Evolutionary conservation across 116 monocot genomes (phyloP), one percentile per base, ranked within the genome.

Genomic region (Dioscorea cayenensis): DNA sequence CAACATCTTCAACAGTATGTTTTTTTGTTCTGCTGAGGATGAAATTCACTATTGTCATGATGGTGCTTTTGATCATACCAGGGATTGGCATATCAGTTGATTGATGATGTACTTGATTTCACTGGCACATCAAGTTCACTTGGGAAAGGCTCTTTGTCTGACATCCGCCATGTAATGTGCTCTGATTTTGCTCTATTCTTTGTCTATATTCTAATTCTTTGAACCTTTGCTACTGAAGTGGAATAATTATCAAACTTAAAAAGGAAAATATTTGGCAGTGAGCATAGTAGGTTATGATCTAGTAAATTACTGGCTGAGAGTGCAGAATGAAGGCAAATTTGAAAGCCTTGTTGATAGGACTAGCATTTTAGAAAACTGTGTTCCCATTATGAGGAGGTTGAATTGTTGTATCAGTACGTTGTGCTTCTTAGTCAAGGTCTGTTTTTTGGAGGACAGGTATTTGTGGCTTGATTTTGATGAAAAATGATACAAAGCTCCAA

Each of bases 71-170:
- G n/a, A 7, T 71, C 51, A 28, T 65, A 55, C 36, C 78, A 97
- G 97, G 97, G 97, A 22, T 81, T 97, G 51, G 97, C 97, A 25
- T 97, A 78, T 83, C 97, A 97, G 77, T 84, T 97, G 72, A 89
- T 93, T 37, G 97, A 93, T 50, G 97, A 97, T 82, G 81, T 97
- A 73, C 97, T 97, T 72, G 97, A 97, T 76, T 97, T 93, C 84
- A 97, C 97, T 73, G 93, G 93, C 32, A 89, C 84, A 22, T 86
- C 92, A 65, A 62, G 68, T 48, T 82, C 90, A 67, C 85, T 97
- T 55, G 97, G 93, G 58, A 97, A 97, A 74, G 97, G 88, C 58
- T 86, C 93, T 3, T 82, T 97, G 25, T 90, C 97, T 64, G 93
- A 97, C 50, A 97, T 97, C 74, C 81, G 76, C 38, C 93, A 97